phyloP scores from a whole-genome alignment of 1,284 basidiomycete genomes.

The Taiwanofungus camphoratus region DNA sequence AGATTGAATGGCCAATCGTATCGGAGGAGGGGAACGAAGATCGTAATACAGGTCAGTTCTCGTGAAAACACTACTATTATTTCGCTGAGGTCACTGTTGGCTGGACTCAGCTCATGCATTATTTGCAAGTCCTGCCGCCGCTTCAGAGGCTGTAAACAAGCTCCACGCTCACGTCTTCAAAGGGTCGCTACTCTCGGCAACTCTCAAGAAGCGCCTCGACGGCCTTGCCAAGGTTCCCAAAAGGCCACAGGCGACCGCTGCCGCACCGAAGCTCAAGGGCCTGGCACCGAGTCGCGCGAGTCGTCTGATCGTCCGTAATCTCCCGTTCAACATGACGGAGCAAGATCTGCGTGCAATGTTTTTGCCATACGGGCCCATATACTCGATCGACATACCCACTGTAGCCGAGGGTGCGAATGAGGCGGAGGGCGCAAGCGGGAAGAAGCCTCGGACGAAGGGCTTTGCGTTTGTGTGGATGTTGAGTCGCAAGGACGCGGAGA shows the following conservation, averaged over 20 bases:
- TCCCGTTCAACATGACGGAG: conserved; percentile 79
- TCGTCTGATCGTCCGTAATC: conserved; percentile 88
- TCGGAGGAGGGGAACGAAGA: conserved; percentile 39
- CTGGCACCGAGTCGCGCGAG: conserved; percentile 63
- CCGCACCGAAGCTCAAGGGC: conserved; percentile 24
- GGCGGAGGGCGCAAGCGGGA: conserved; percentile 10
- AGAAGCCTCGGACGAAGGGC: conserved; percentile 47
- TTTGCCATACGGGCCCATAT: conserved; percentile 83
- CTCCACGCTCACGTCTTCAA: conserved; percentile 95
- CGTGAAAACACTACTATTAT: background rate
- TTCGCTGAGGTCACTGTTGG: conserved; percentile 9
- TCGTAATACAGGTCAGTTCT: conserved; percentile 26
- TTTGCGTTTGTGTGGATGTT: conserved; percentile 98
- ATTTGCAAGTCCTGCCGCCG: conserved; percentile 69
- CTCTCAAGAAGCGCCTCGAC: conserved; percentile 85
- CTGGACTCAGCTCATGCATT: conserved; percentile 64
- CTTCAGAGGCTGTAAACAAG: conserved; percentile 72
- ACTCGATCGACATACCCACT: conserved; percentile 79
- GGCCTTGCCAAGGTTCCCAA: conserved; percentile 48
- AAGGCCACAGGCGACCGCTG: conserved; percentile 22
- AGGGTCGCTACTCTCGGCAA: conserved; percentile 80
- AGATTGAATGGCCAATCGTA: conserved; percentile 66
- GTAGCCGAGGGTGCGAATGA: conserved; percentile 25
- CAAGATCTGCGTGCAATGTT: conserved; percentile 87
- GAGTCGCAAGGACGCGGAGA: conserved; percentile 80